phyloP scores from a whole-genome alignment of 441 rosid genomes.

The Corymbia citriodora region DNA sequence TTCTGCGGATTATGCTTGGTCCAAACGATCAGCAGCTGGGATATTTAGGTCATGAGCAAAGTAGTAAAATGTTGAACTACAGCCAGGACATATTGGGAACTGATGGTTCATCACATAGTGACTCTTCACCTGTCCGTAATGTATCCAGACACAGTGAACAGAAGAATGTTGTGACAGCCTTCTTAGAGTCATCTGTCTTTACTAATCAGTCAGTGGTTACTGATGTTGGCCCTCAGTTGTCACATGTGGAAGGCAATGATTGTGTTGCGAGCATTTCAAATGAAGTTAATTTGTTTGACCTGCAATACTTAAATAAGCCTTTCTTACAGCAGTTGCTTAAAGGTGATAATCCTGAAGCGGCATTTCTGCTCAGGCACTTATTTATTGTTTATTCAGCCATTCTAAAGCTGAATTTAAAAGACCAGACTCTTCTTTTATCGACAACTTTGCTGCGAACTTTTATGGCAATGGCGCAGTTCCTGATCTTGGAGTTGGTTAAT shows the following conservation, averaged over 20 bases:
- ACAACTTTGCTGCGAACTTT: slow-evolving; percentile 41
- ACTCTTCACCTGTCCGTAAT: not conserved
- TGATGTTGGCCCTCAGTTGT: not conserved
- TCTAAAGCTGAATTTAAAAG: slow-evolving; percentile 53
- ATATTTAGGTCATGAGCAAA: slow-evolving; percentile 22
- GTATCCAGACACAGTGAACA: not conserved
- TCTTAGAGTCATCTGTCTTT: slow-evolving; percentile 9
- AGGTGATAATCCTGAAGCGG: slow-evolving; percentile 53
- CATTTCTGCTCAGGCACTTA: slow-evolving; percentile 66
- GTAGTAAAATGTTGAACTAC: slow-evolving; percentile 9
- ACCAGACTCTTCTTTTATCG: slow-evolving; percentile 23
- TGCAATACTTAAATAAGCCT: slow-evolving; percentile 23
- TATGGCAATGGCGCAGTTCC: slow-evolving; percentile 40
- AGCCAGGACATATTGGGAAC: slow-evolving; percentile 4
- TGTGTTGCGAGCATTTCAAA: slow-evolving; percentile 22
- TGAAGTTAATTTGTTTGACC: slow-evolving; percentile 25
- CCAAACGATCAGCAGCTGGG: slow-evolving; percentile 28
- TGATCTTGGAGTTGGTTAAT: slow-evolving; percentile 56
- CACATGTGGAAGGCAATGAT: slow-evolving; percentile 16
- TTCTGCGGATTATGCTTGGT: slow-evolving; percentile 32
- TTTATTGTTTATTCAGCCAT: slow-evolving; percentile 69
- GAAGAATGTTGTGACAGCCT: slow-evolving; percentile 1
- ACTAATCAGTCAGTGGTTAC: slow-evolving; percentile 15
- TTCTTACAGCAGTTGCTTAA: slow-evolving; percentile 44
- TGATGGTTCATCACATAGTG: slow-evolving; percentile 4